Evolutionary conservation across 2,329 filamentous ascomycete genomes (phyloP).

Genomic region (Colletotrichum eleusines): DNA sequence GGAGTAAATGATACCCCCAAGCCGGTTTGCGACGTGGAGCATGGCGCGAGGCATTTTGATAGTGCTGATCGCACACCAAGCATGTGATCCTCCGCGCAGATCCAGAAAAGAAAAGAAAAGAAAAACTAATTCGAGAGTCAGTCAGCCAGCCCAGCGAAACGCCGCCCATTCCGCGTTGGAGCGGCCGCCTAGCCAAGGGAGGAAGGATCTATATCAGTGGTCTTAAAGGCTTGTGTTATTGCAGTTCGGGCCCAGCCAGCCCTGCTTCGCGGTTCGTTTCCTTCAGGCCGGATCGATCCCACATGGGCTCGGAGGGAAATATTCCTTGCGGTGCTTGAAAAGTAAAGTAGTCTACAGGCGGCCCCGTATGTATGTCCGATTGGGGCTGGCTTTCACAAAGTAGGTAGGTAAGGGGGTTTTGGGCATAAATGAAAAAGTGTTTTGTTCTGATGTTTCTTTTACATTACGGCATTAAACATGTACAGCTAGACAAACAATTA

Average conservation of each 20-base stretch:
- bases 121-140: background rate
- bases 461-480: slow-evolving; percentile 11
- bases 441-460: background rate
- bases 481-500: slow-evolving; percentile 20
- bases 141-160: background rate
- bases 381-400: no score
- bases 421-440: no score
- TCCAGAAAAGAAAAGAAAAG: no score
- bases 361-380: background rate
- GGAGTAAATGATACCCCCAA: no score
- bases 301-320: no score
- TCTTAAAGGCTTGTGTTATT: background rate
- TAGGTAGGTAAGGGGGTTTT: no score
- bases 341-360: no score
- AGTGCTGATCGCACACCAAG: no score
- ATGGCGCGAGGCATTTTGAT: background rate
- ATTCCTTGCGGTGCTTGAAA: no score
- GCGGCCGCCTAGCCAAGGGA: background rate
- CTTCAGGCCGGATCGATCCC: no score
- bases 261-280: no score
- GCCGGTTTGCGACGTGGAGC: background rate
- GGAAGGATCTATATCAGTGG: background rate
- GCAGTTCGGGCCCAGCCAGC: background rate
- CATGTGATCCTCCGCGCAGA: no score
- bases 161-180: background rate